These are phyloP conservation scores for Coemansia interrupta DNA, from an alignment of 192 early-diverging fungal species.

Conservation along the genomic window DNA sequence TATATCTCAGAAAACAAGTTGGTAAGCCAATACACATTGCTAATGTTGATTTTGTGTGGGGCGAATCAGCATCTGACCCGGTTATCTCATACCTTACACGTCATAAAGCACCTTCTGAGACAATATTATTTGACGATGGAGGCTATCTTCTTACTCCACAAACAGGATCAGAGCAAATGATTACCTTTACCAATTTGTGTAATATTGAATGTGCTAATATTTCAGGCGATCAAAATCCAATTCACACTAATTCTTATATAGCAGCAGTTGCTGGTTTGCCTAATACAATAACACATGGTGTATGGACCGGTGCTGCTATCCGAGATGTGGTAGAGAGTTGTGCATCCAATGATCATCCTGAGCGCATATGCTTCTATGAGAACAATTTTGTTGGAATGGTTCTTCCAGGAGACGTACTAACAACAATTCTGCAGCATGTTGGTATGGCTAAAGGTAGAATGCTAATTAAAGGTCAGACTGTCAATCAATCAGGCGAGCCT, in stretches of 20 bases:
- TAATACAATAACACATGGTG: slow-evolving; percentile 87
- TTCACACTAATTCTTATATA: slow-evolving; percentile 91
- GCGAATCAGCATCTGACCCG: slow-evolving; percentile 67
- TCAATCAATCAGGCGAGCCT: slow-evolving; percentile 62
- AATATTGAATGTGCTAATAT: slow-evolving; percentile 77
- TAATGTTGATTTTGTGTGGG: slow-evolving; percentile 65
- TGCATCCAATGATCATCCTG: slow-evolving; percentile 79
- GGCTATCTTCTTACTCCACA: slow-evolving; percentile 36
- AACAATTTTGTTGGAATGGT: slow-evolving; percentile 88
- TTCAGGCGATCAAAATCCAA: slow-evolving; percentile 84
- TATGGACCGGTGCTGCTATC: slow-evolving; percentile 92
- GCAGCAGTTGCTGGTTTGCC: slow-evolving; percentile 80
- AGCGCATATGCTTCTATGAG: slow-evolving; percentile 72
- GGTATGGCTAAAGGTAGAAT: slow-evolving; percentile 93
- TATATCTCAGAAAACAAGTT: slow-evolving; percentile 51
- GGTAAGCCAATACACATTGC: slow-evolving; percentile 70
- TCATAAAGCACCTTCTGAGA: slow-evolving; percentile 63
- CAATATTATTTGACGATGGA: slow-evolving; percentile 71
- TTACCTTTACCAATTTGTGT: slow-evolving; percentile 57
- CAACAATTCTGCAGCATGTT: slow-evolving; percentile 78
- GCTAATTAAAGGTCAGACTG: slow-evolving; percentile 81
- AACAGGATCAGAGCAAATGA: not conserved
- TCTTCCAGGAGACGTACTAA: slow-evolving; percentile 74
- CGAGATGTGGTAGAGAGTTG: slow-evolving; percentile 85
- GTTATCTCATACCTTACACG: slow-evolving; percentile 78